A percentile compares a stretch with the other conserved stretches of the same genome.
Evolutionary conservation across 2,329 filamentous ascomycete genomes (phyloP).

Genomic region (Fusarium vanettenii): DNA sequence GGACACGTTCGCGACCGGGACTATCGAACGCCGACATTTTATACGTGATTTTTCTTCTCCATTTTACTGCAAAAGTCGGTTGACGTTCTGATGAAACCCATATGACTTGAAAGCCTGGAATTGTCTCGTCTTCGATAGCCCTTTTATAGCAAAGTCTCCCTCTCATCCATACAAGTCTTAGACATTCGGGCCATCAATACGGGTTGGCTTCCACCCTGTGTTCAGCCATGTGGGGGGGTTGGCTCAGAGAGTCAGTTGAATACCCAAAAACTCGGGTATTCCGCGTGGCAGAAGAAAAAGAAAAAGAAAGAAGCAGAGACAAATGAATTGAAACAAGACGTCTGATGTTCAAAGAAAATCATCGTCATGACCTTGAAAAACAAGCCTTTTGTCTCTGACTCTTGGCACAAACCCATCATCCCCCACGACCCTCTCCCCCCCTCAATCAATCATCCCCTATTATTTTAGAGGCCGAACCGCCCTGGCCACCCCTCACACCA

Average conservation of each 20-base stretch:
- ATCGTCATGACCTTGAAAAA: neutral
- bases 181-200: neutral
- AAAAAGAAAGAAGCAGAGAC: neutral
- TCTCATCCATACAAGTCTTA: neutral
- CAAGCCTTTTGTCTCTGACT: neutral
- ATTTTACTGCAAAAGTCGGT: neutral
- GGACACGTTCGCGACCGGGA: neutral
- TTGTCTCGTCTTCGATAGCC: neutral
- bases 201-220: neutral
- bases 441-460: neutral
- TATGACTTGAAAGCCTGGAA: neutral
- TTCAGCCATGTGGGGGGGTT: neutral
- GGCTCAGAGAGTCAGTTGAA: neutral
- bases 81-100: neutral
- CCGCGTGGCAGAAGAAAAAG: neutral
- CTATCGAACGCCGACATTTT: neutral
- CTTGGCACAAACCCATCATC: neutral
- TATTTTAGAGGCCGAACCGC: neutral
- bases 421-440: neutral
- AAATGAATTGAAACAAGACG: neutral
- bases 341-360: neutral
- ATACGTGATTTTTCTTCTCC: neutral
- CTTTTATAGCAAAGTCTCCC: neutral
- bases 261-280: neutral
- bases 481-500: neutral